A percentile compares a stretch with the other conserved stretches of the same genome.
These are phyloP conservation scores for Chaetoceros muelleri DNA, from an alignment of 108 stramenopile genomes.

Conservation along the genomic window DNA sequence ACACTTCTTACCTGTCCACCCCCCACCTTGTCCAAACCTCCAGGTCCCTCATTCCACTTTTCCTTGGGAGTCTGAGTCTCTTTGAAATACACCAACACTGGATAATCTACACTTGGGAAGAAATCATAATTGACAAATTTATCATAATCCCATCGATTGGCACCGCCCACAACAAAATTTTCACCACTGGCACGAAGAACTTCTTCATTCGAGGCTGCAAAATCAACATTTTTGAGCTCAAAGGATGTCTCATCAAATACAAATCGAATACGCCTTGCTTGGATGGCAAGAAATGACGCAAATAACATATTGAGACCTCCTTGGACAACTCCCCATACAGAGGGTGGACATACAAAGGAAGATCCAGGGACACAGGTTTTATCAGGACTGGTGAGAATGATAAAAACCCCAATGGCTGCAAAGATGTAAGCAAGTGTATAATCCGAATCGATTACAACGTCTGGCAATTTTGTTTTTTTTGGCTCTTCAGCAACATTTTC, in stretches of 20 bases:
- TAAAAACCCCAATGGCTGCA: conserved; percentile 18
- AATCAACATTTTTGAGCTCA: conserved; percentile 22
- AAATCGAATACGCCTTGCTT: conserved; percentile 55
- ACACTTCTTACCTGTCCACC: conserved; percentile 23
- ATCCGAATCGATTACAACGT: conserved; percentile 39
- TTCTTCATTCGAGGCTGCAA: not conserved
- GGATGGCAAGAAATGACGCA: conserved; percentile 50
- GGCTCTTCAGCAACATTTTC: conserved; percentile 1
- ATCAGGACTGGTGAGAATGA: conserved; percentile 25
- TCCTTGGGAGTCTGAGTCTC: conserved; percentile 59
- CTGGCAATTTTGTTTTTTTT: conserved; percentile 19
- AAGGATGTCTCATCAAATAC: conserved; percentile 46
- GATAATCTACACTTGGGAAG: conserved; percentile 47
- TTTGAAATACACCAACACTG: conserved; percentile 77
- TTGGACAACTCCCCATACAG: conserved; percentile 14
- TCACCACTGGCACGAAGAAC: conserved; percentile 36
- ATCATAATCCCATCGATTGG: conserved; percentile 54
- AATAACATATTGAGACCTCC: conserved; percentile 37
- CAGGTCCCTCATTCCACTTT: conserved; percentile 53
- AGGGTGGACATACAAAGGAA: not conserved
- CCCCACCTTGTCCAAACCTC: conserved; percentile 20
- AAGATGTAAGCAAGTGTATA: conserved; percentile 45
- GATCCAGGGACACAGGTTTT: no score
- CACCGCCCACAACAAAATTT: conserved; percentile 68
- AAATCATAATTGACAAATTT: conserved; percentile 74